Conservation (phyloP, 73 alveolate species). For the Breviolum minutum region DNA sequence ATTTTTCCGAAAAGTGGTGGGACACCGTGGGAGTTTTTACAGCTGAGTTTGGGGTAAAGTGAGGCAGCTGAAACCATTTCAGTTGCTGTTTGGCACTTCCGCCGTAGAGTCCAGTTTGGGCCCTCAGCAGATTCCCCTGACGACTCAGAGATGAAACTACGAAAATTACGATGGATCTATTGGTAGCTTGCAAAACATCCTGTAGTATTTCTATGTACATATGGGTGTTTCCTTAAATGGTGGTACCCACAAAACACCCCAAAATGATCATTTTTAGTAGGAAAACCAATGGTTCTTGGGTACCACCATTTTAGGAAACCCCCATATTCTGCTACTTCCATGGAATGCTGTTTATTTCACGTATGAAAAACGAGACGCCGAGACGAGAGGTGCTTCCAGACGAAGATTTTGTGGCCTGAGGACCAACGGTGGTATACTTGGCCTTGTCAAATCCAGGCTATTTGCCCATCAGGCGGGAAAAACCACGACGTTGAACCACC, state of each 20-base stretch:
- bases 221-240: no score
- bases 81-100: conserved; percentile 78
- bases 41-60: not conserved
- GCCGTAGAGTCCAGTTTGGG: conserved; percentile 72
- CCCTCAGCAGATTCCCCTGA: not conserved
- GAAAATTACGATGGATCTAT: no score
- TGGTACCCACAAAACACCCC: no score
- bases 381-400: not conserved
- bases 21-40: no score
- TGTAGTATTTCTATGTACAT: no score
- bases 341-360: not conserved
- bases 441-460: conserved; percentile 78
- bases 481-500: not conserved
- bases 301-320: no score
- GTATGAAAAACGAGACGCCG: not conserved
- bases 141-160: not conserved
- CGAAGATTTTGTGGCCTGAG: not conserved
- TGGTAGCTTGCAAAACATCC: no score
- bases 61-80: conserved; percentile 94
- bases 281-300: no score
- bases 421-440: conserved; percentile 84
- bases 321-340: not conserved
- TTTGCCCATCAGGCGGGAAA: conserved; percentile 80
- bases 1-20: no score
- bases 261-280: no score